phyloP scores from a whole-genome alignment of 768 basidiomycete genomes.

The Boletus tomentosulus region DNA sequence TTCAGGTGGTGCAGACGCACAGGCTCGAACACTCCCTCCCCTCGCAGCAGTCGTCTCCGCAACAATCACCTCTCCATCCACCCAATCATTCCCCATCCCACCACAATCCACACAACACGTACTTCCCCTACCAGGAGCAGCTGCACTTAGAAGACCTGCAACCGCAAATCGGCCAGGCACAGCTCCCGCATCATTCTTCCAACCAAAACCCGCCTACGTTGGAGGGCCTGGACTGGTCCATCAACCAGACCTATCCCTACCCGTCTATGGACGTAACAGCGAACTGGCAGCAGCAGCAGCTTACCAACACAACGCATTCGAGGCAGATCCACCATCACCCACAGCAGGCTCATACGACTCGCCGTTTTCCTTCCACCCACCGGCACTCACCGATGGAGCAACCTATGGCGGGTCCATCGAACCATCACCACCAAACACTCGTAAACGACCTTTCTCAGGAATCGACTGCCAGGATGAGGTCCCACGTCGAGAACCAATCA shows the following conservation, averaged over 20 bases:
- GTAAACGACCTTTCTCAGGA: conserved; percentile 62
- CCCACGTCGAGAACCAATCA: conserved; percentile 35
- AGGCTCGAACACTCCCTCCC: conserved; percentile 60
- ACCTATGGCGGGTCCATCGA: conserved; percentile 30
- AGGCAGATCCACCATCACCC: conserved; percentile 30
- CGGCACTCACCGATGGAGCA: conserved; percentile 41
- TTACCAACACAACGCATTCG: conserved; percentile 27
- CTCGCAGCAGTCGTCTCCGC: conserved; percentile 76
- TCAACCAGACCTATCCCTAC: conserved; percentile 42
- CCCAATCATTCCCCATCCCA: conserved; percentile 37
- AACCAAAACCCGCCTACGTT: conserved; percentile 43
- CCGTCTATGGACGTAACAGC: conserved; percentile 37
- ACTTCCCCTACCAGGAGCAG: conserved; percentile 56
- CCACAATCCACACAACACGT: conserved; percentile 44
- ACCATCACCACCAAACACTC: conserved; percentile 41
- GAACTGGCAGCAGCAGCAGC: conserved; percentile 36
- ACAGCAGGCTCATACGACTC: conserved; percentile 45
- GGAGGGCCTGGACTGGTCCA: conserved; percentile 52
- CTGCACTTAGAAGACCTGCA: conserved; percentile 52
- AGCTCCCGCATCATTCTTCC: conserved; percentile 63
- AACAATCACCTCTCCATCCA: conserved; percentile 49
- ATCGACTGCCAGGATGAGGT: conserved; percentile 48
- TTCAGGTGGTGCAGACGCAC: conserved; percentile 42
- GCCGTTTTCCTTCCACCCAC: conserved; percentile 78
- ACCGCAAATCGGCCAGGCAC: conserved; percentile 66